Evolutionary conservation across 2,329 filamentous ascomycete species (phyloP), one percentile per base, ranked within the genome.

Genomic region (Nothomitra cinnamomea): DNA sequence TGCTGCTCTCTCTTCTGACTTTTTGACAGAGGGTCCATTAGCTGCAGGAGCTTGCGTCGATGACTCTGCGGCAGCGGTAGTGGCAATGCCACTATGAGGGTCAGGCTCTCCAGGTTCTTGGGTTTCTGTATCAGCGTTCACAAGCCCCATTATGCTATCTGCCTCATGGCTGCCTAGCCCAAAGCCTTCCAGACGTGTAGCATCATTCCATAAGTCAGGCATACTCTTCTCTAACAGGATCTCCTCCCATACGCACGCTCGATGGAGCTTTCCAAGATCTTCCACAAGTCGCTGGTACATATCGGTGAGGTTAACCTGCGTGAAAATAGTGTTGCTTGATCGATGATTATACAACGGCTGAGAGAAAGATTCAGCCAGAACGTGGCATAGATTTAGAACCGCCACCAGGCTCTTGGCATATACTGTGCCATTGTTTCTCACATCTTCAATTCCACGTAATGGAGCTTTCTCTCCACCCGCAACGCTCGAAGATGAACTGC

Each of bases 201-300:
- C 66, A 56, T 70, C 66, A 57, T 72, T 69, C 73, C 73, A 76
- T 17, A 68, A 62, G 38, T 80, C 75, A 1, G 90, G 87, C 50
- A 95, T 82, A 52, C 78, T 74, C 51, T 79, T 81, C 58, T 84
- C 77, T 45, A 95, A 72, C 0, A 82, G 71, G 36, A 89, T 84
- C 58, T 94, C 85, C 66, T 98, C 90, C 66, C 82, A 83, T n/a
- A 94, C 75, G 56, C 87, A 85, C 52, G 83, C 82, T 42, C 85
- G 78, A 58, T 95, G 76, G 15, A 98, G 70, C 22, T 81, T 80
- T 2, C 87, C 88, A 35, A 96, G 75, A 24, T 80, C 80, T 57
- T 79, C 77, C 22, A 94, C 76, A 38, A 95, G 70, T n/a, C 73
- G 69, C 45, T 79, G 72, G 63, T 94, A 94, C 64, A 87, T 82